Evolutionary conservation across 495 filamentous ascomycete species (phyloP), one percentile per base, ranked within the genome.

Genomic region (Aspergillus avenaceus): DNA sequence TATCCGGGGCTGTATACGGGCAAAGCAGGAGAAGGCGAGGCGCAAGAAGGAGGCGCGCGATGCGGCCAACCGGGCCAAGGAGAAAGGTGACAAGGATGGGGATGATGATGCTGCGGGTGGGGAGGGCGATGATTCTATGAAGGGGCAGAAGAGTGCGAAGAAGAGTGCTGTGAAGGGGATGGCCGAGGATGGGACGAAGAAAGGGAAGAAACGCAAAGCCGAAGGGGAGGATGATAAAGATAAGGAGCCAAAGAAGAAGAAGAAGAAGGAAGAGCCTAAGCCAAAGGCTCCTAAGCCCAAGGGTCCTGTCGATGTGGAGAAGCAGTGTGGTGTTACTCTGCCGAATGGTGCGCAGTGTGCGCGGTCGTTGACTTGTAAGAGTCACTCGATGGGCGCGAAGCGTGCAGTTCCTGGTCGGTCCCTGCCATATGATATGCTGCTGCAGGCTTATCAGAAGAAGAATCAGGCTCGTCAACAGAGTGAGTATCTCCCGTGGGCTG

Each of bases 401-500:
- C 81, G 93, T 55, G 82, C 84, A 0, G 93, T 98, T 3, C 86
- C 91, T 12, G 93, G 93, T 5, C 77, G 93, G 25, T 92, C 88
- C 28, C 73, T 96, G 43, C 95, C 95, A 1, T 98, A 98, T 63
- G 92, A 97, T 66, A 90, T 93, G 82, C 73, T 98, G 22, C 79
- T 98, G 19, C 83, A 88, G 24, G 87, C 89, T 14, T 97, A 98
- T 66, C 93, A 98, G 73, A 97, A 97, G 78, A 96, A 95, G 76
- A 98, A 97, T 64, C 93, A 97, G 69, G 93, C 93, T 11, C 92
- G 95, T 59, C 88, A 93, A 72, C 92, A 97, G 64, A 95, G 88
- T 91, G 79, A 55, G 80, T 71, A n/a, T 44, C 44, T 40, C 26
- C 28, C 21, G 6, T 42, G 8, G 38, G 42, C 41, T 28, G 7